Evolutionary conservation across 2,329 filamentous ascomycete genomes (phyloP).

Genomic region (Microsporum ferrugineum): DNA sequence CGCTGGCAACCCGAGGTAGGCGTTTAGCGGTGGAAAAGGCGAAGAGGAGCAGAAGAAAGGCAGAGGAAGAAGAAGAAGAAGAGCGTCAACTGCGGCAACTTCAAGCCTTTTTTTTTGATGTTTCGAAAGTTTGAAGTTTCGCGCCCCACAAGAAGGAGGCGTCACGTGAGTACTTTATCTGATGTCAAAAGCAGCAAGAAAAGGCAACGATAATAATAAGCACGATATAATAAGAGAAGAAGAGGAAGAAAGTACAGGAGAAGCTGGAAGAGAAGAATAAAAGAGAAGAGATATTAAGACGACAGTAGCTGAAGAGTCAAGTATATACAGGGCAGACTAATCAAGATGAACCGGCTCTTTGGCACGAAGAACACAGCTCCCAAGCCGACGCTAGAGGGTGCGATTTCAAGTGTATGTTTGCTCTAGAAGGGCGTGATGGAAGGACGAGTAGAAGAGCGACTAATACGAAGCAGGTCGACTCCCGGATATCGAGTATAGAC

Average conservation of each 20-base stretch:
- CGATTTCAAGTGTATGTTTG: constrained; percentile 61
- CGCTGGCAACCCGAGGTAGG: neutral
- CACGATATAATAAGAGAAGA: neutral
- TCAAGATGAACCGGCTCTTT: constrained; percentile 85
- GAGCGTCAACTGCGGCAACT: neutral
- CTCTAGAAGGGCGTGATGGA: neutral
- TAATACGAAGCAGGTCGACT: constrained; percentile 51
- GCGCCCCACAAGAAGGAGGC: neutral
- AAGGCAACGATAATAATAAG: neutral
- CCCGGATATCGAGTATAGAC: constrained; percentile 73
- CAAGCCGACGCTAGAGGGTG: constrained; percentile 75
- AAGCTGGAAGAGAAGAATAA: neutral
- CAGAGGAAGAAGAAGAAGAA: neutral
- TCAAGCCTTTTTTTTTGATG: neutral
- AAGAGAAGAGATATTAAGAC: neutral
- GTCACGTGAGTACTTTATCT: neutral
- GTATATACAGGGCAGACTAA: neutral
- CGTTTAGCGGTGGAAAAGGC: neutral
- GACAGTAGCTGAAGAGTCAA: neutral
- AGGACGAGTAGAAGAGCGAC: neutral
- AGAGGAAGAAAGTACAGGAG: neutral
- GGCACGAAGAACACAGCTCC: constrained; percentile 75
- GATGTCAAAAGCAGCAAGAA: neutral
- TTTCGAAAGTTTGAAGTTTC: constrained; percentile 1
- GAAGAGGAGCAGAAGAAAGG: no score